Base-by-base conservation (phyloP, 148 eudicot species). In the Fagopyrum tataricum region DNA sequence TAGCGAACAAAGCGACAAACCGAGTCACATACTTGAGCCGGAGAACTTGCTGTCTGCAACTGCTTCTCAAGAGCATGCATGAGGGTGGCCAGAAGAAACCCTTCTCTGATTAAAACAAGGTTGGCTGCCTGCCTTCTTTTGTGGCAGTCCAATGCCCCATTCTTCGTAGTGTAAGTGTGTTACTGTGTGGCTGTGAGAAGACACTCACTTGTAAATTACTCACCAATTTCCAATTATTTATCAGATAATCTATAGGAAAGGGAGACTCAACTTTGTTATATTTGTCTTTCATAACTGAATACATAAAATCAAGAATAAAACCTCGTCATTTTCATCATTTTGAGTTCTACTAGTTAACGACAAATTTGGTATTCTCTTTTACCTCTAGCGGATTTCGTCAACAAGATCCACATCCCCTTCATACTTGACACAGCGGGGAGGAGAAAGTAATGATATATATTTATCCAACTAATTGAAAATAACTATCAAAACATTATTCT, bases 111-210 rank as follows among this genome's bases (percentile, higher is more conserved):
- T 2, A 64, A 31, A 31, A 15, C 69, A 64, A 64, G 69, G n/a
- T 31, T 64, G 69, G 66, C n/a, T n/a, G 66, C 42, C 23, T 39
- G 43, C 64, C 69, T 64, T 64, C 69, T 64, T 64, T 64, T 64
- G 69, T 64, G 69, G 69, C 69, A 37, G 69, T 13, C 20, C 13
- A 39, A 31, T 62, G n/a, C 44, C 14, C 69, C 20, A 4, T 37
- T 61, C 41, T 61, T 64, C 13, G 37, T 64, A 64, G 69, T 31
- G 15, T 64, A 31, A 31, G 37, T 31, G 37, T 31, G 37, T 31
- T 31, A 31, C 39, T 31, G 20, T 64, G 69, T 64, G 44, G 6
- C 18, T 13, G 18, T 18, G 44, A 31, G 41, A 61, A 31, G 12
- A 13, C 37, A 31, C 39, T 20, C 9, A 31, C 69, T 64, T 64